Evolutionary conservation across 371 early-diverging fungal species (phyloP), one percentile per base, ranked within the genome.

Genomic region (Mortierella polycephala): DNA sequence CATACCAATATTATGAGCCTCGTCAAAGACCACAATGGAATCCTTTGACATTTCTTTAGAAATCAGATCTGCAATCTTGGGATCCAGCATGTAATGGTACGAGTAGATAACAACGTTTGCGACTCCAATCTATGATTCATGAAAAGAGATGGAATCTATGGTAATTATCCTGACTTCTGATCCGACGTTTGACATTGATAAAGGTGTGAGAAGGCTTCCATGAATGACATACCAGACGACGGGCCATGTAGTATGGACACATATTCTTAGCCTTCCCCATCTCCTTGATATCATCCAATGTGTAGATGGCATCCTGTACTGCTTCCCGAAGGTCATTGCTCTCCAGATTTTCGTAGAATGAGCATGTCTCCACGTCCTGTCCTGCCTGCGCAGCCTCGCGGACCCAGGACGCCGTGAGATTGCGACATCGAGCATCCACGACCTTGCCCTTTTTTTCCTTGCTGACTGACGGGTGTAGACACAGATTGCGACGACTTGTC

Each of bases 21-120:
- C 99, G 85, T 99, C 99, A 88, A 99, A 99, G 5, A 99, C 96
- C 7, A 99, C 96, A 62, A 99, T 97, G 61, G 93, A 90, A 66
- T 99, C 96, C 79, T 92, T 93, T n/a, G 94, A 90, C 39, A 99
- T 69, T 67, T 98, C 96, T 83, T 92, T 93, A 0, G 96, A 96
- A 9, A 99, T 96, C 55, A 99, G 83, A 44, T 98, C 97, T 13
- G 98, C 99, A 8, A 99, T 98, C 85, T 98, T 97, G 18, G 99
- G 99, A 84, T 99, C 99, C 60, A 99, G 86, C 85, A 99, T 90
- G 82, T 99, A 99, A 83, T 99, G 99, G 82, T 99, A 99, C 56
- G 97, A 96, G 86, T 97, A 99, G 41, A 99, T 97, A 68, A 99
- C 88, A n/a, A 98, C 99, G 80, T 99, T 97, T 49, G 99, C 96